Conservation (phyloP, 2,329 filamentous ascomycete genomes). For the Ophiostoma australiae region DNA sequence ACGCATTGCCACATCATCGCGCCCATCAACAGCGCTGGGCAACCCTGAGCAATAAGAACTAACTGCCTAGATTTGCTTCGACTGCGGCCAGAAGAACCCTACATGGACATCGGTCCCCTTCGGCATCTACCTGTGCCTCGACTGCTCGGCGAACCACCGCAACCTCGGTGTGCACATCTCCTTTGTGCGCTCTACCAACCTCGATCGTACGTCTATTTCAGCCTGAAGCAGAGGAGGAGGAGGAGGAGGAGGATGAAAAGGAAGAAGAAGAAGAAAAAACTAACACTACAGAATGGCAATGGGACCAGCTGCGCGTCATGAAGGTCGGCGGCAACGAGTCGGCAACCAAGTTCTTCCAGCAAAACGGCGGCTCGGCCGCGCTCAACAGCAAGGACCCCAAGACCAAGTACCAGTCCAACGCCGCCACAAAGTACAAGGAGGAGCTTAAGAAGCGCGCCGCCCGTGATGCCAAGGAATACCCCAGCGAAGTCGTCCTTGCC, state of each 20-base stretch:
- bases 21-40: too few relatives aligned
- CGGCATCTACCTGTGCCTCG: constrained; percentile 92
- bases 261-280: neutral
- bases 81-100: constrained; percentile 94
- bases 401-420: constrained; percentile 90
- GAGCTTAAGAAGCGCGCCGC: constrained; percentile 83
- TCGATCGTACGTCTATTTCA: constrained; percentile 66
- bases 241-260: neutral
- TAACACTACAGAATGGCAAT: constrained; percentile 75
- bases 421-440: constrained; percentile 97
- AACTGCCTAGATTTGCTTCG: constrained; percentile 77
- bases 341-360: constrained; percentile 96
- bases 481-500: constrained; percentile 76
- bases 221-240: neutral
- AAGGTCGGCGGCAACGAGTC: constrained; percentile 98
- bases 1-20: neutral
- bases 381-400: constrained; percentile 95
- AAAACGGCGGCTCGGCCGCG: constrained; percentile 88
- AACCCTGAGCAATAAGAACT: neutral
- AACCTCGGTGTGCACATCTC: constrained; percentile 98
- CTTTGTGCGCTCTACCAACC: constrained; percentile 96
- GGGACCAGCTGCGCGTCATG: constrained; percentile 95
- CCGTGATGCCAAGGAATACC: constrained; percentile 79
- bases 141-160: constrained; percentile 94
- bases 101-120: constrained; percentile 98